These are phyloP conservation scores for Leccinum obscurum DNA, from an alignment of 768 basidiomycete genomes.

Conservation along the genomic window DNA sequence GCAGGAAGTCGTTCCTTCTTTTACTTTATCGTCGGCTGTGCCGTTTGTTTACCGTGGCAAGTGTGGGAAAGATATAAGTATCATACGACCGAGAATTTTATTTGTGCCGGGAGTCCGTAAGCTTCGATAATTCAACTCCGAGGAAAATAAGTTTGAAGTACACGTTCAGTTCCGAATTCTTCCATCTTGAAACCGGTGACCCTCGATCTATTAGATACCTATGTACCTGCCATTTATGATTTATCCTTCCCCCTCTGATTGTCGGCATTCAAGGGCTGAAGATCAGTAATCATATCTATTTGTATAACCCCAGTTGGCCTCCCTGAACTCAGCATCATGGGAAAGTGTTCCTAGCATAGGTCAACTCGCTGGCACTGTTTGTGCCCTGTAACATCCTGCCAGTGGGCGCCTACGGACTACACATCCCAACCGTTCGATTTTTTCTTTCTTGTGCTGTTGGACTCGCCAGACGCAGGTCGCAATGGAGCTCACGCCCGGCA, in stretches of 20 bases:
- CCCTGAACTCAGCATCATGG: background rate
- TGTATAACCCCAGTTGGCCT: background rate
- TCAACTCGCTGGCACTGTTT: no score
- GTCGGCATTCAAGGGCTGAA: background rate
- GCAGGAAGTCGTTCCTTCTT: no score
- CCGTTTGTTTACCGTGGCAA: background rate
- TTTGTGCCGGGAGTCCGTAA: no score
- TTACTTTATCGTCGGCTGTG: no score
- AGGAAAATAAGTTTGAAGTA: no score
- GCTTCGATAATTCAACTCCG: no score
- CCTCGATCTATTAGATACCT: no score
- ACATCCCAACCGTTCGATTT: background rate
- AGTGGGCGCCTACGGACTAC: background rate
- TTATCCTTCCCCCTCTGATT: background rate
- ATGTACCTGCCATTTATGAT: background rate
- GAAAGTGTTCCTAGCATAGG: background rate
- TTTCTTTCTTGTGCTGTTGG: background rate
- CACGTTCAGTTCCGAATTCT: no score
- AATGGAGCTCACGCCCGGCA: slow-evolving; percentile 26
- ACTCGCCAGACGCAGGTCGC: background rate
- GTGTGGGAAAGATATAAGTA: background rate
- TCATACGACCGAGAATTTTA: background rate
- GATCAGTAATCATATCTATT: background rate
- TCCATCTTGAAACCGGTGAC: no score
- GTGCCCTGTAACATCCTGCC: background rate